Evolutionary conservation across 2,329 filamentous ascomycete species (phyloP).

Genomic region (Ophiostoma angusticollis): DNA sequence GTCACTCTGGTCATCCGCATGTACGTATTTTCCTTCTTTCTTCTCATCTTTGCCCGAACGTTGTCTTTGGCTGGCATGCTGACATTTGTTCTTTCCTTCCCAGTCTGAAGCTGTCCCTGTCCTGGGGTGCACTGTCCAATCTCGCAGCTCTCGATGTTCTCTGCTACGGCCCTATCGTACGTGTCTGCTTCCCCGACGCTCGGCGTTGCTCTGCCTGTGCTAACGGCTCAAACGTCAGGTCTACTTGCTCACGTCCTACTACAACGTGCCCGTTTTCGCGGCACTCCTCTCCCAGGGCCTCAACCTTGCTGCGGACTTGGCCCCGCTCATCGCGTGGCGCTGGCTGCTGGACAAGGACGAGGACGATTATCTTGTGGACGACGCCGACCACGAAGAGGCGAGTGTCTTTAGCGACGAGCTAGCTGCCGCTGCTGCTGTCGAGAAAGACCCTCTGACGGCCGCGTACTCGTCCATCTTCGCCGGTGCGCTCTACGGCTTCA

Average conservation of each 20-base stretch:
- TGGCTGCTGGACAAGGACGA: neutral
- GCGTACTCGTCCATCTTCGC: constrained; percentile 55
- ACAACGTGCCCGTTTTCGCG: constrained; percentile 37
- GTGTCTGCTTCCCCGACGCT: constrained; percentile 18
- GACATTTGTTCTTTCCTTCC: constrained; percentile 9
- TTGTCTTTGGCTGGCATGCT: neutral
- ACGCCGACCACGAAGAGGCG: neutral
- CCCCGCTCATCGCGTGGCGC: constrained; percentile 3
- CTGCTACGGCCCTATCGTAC: constrained; percentile 59
- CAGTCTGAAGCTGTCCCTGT: constrained; percentile 56
- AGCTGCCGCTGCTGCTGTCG: neutral
- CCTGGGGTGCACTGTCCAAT: constrained; percentile 58
- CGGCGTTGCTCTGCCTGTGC: too few species aligned
- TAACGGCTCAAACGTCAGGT: constrained; percentile 37
- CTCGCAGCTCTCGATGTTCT: constrained; percentile 53
- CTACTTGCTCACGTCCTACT: constrained; percentile 68
- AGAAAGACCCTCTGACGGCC: constrained; percentile 1
- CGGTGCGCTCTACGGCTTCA: constrained; percentile 60
- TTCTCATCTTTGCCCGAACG: neutral
- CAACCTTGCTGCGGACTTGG: constrained; percentile 3
- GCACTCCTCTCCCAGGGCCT: neutral
- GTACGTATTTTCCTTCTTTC: neutral
- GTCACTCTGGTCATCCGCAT: constrained; percentile 3
- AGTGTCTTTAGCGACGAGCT: neutral
- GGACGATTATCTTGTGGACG: neutral